phyloP scores from a whole-genome alignment of 2,329 filamentous ascomycete species.

The Akanthomyces lecanii region DNA sequence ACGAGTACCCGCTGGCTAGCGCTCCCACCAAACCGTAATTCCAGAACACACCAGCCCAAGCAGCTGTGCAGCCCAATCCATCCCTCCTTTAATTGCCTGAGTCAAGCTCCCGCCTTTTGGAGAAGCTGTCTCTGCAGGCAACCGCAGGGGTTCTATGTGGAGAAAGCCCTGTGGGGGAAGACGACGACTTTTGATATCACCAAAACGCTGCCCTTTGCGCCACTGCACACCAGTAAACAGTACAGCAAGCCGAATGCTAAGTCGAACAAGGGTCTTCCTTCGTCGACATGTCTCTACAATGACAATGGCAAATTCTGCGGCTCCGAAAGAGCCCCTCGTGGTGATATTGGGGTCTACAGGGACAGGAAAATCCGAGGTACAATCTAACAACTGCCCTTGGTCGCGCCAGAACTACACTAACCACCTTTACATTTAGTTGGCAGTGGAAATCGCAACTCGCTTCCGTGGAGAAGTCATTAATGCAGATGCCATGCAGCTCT shows the following conservation, averaged over 20 bases:
- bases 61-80: background rate
- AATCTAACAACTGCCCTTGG: constrained; percentile 21
- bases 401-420: background rate
- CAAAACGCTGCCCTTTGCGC: background rate
- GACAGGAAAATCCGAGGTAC: constrained; percentile 87
- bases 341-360: constrained; percentile 86
- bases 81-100: background rate
- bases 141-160: constrained; percentile 1
- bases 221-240: background rate
- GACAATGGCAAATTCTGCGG: constrained; percentile 28
- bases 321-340: constrained; percentile 60
- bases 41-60: constrained; percentile 1
- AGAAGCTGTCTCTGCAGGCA: background rate
- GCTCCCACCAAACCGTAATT: background rate
- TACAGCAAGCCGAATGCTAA: constrained; percentile 8
- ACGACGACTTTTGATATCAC: background rate
- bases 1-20: background rate
- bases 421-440: constrained; percentile 54
- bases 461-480: constrained; percentile 96
- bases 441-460: constrained; percentile 76
- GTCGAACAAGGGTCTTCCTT: constrained; percentile 16
- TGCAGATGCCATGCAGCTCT: constrained; percentile 97
- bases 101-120: background rate
- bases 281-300: constrained; percentile 38
- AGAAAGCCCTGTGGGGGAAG: constrained; percentile 8